Evolutionary conservation across 345 rosid genomes (phyloP).

Genomic region (Murraya paniculata): DNA sequence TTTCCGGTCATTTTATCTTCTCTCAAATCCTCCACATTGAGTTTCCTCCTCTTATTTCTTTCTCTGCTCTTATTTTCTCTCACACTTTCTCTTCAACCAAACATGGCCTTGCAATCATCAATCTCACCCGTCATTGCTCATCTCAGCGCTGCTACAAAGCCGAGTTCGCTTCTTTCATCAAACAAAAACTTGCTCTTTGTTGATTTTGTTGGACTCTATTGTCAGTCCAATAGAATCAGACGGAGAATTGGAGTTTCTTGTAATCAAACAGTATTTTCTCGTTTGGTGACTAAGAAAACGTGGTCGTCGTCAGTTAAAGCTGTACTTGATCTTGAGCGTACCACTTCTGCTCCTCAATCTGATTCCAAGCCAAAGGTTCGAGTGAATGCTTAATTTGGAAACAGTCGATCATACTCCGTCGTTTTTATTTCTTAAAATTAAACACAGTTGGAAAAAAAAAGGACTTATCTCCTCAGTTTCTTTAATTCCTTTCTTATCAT

Average conservation of each 20-base stretch:
- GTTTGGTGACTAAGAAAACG: slow-evolving; percentile 16
- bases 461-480: no score
- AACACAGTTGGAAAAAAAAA: not conserved
- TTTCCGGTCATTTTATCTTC: slow-evolving; percentile 37
- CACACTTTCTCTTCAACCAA: slow-evolving; percentile 2
- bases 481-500: not conserved
- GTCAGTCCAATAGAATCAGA: slow-evolving; percentile 44
- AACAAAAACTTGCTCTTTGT: slow-evolving; percentile 41
- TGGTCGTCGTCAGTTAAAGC: slow-evolving; percentile 47
- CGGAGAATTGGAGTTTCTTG: slow-evolving; percentile 44
- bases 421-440: not conserved
- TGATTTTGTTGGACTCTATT: slow-evolving; percentile 65
- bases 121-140: slow-evolving; percentile 49
- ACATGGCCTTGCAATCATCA: slow-evolving; percentile 47
- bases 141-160: slow-evolving; percentile 33
- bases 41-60: slow-evolving; percentile 24
- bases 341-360: not conserved
- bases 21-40: slow-evolving; percentile 31
- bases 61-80: not conserved
- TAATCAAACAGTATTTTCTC: slow-evolving; percentile 24
- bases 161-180: slow-evolving; percentile 43
- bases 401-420: not conserved
- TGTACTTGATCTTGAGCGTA: slow-evolving; percentile 43
- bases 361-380: slow-evolving; percentile 49
- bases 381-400: not conserved